Base-by-base conservation (phyloP, 148 eudicot genomes). In the Chenopodium quinoa region DNA sequence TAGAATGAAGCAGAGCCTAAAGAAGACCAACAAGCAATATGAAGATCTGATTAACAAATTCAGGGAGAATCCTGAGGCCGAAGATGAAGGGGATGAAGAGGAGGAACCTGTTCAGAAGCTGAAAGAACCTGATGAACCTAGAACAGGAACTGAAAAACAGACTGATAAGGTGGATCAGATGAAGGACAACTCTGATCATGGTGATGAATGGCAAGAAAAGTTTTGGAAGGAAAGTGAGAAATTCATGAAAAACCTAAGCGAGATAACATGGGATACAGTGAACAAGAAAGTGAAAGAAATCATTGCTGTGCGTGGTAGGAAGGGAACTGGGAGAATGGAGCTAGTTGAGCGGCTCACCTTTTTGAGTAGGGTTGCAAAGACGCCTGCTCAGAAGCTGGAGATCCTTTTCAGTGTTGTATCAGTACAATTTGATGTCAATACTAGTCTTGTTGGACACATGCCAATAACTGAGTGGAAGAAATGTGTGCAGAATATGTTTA, bases 371-470 rank as follows among this genome's bases (percentile, higher is more conserved):
- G 97, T 94, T 80, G 98, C 98, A 4, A 94, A 94, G 87, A 94
- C 97, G 47, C 97, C 98, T 78, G 97, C 97, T 54, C 98, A 94
- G 88, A 94, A 94, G 86, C 90, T 94, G 66, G 98, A 94, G 83
- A 94, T 94, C 78, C 89, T 90, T 23, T 93, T 94, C 69, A 86
- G 89, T 85, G 97, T 93, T 77, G 88, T 93, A 25, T 91, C 97
- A 75, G 97, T 97, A 50, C 97, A 94, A 79, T 94, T 94, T 87
- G 97, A 94, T 86, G 91, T 94, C 17, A 94, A 89, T 78, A 84
- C 95, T 70, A 82, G 97, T 83, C 90, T 93, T 16, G 90, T 88
- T 80, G 93, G 93, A n/a, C 92, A 93, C 86, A 91, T 94, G 97
- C 94, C 95, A 0, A 86, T 93, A 69, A 89, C 86, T 82, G 92